Evolutionary conservation across 805 yeast genomes (phyloP), one percentile per base, ranked within the genome.

Genomic region (Sungouiella thailandica): DNA sequence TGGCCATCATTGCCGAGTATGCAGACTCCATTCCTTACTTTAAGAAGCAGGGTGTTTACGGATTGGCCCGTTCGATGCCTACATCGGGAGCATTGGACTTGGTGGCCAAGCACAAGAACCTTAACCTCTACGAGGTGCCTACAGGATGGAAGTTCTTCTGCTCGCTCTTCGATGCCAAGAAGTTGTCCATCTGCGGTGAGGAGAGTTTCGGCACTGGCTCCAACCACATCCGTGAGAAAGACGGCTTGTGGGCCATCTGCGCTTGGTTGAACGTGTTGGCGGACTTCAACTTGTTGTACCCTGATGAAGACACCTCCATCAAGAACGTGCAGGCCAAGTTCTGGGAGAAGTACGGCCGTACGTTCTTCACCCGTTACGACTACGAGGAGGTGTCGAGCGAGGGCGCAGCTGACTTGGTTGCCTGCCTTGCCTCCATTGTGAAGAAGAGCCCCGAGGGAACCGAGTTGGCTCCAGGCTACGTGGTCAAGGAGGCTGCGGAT

Each of bases 121-220:
- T 90, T 45, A 64, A 80, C 32, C 68, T 80, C 41, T 90, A 90
- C 61, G 98, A 93, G 63, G 97, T 93, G 5, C 98, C 98, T 35
- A 90, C 98, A 13, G 98, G 97, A 23, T 90, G 98, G 98, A 90
- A 90, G 64, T 90, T 90, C 58, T 90, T 90, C 75, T 89, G 97
- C 64, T 90, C 95, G 4, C 67, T 90, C 46, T 90, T 90, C 52
- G 98, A 90, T 57, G 89, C 95, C 25, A 78, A 86, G 53, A 89
- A 88, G 65, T 74, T 90, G 50, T 84, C 96, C 39, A 90, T 90
- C 55, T 90, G 98, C 65, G 98, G 98, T 50, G 98, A 90, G 64
- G 98, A 90, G 66, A 83, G 95, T 19, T 90, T 90, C 52, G 98
- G 98, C 53, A 90, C 98, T 18, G 98, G 98, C 28, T 88, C 97